These are phyloP conservation scores for Russula sp. DNA, from an alignment of 768 basidiomycete genomes.

Conservation along the genomic window DNA sequence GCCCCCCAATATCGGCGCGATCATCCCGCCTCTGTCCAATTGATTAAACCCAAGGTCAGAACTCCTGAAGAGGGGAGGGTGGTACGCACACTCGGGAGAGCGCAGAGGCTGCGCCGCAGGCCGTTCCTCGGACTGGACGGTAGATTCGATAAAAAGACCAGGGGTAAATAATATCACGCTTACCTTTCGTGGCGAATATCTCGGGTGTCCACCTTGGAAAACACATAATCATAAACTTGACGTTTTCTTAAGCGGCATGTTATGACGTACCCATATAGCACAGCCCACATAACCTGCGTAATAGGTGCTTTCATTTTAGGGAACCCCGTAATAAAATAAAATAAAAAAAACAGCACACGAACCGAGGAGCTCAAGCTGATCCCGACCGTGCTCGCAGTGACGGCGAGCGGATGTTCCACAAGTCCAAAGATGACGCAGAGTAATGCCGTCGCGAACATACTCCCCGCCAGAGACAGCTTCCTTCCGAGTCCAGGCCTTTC, in stretches of 20 bases:
- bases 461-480: slow-evolving; percentile 63
- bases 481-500: slow-evolving; percentile 57
- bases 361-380: slow-evolving; percentile 74
- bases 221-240: too few species aligned
- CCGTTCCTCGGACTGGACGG: slow-evolving; percentile 71
- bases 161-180: slow-evolving; percentile 6
- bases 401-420: slow-evolving; percentile 48
- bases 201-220: slow-evolving; percentile 69
- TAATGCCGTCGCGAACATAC: slow-evolving; percentile 67
- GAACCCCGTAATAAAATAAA: neutral
- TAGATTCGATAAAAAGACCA: neutral
- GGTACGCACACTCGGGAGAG: slow-evolving; percentile 73
- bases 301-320: too few species aligned
- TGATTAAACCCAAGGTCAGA: too few species aligned
- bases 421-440: slow-evolving; percentile 66
- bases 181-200: slow-evolving; percentile 74
- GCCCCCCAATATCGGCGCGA: slow-evolving; percentile 77
- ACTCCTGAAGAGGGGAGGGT: too few species aligned
- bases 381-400: slow-evolving; percentile 64
- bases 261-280: slow-evolving; percentile 60
- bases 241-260: too few species aligned
- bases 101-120: slow-evolving; percentile 81
- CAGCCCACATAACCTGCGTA: slow-evolving; percentile 75
- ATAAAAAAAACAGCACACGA: slow-evolving; percentile 25
- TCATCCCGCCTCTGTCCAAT: slow-evolving; percentile 71